These are phyloP conservation scores for Candida odintsovae DNA, from an alignment of 805 yeast genomes.

Conservation along the genomic window DNA sequence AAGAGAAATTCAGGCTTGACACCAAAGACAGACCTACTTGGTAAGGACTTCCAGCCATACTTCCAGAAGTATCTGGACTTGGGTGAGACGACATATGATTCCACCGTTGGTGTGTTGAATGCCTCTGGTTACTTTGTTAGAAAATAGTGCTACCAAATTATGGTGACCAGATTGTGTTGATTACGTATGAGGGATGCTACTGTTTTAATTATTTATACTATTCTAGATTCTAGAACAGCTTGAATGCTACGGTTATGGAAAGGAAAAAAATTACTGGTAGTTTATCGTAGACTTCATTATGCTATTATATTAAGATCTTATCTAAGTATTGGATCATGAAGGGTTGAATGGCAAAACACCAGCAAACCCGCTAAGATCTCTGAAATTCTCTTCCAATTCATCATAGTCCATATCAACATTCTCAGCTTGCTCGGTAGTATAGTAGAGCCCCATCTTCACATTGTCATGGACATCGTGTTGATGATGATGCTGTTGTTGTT, in stretches of 20 bases:
- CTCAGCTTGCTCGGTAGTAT: slow-evolving; percentile 8
- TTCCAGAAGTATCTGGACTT: slow-evolving; percentile 63
- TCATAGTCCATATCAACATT: slow-evolving; percentile 10
- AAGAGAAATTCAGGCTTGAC: slow-evolving; percentile 67
- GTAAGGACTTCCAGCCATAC: slow-evolving; percentile 42
- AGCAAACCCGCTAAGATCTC: slow-evolving; percentile 9
- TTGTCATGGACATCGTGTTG: slow-evolving; percentile 3
- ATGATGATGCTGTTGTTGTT: neutral
- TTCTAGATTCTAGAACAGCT: neutral
- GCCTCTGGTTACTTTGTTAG: slow-evolving; percentile 71
- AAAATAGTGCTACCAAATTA: slow-evolving; percentile 27
- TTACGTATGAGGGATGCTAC: neutral
- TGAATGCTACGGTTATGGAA: neutral
- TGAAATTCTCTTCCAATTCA: slow-evolving; percentile 20
- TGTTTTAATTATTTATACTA: neutral
- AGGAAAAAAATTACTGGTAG: no score
- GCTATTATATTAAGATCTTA: neutral
- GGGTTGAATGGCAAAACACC: slow-evolving; percentile 21
- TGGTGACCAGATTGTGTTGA: neutral
- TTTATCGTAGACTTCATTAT: neutral
- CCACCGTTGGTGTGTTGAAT: slow-evolving; percentile 61
- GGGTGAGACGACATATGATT: slow-evolving; percentile 84
- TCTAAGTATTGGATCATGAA: slow-evolving; percentile 14
- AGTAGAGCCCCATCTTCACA: neutral
- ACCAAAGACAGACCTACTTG: slow-evolving; percentile 44